Base-by-base conservation (phyloP, 2,329 filamentous ascomycete species). In the Neofusicoccum cordaticola region DNA sequence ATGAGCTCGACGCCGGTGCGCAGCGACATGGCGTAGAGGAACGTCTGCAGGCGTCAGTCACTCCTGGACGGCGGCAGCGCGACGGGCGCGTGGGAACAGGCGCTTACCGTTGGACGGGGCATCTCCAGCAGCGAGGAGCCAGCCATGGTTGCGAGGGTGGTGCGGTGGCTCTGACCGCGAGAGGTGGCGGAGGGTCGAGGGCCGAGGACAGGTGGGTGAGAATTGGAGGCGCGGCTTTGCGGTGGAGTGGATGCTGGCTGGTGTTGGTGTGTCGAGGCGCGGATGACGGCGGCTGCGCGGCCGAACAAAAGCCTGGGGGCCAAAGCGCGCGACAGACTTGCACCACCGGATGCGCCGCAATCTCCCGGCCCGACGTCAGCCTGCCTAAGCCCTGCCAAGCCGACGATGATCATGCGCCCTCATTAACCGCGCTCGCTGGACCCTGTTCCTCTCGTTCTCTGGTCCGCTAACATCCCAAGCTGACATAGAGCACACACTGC, bases 1-100 rank as follows among this genome's bases (percentile, higher is more conserved):
- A 97, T 92, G 72, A 97, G 85, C 71, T 95, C 92, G 52, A 91
- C 89, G 69, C 92, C 93, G 39, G 91, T 94, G 71, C 92, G 90
- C 63, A 97, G 87, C 74, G 90, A 91, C 82, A 97, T 90, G 73
- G 93, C 82, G 75, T 91, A 92, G 69, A 97, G 86, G 76, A 97
- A 94, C 52, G 87, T 89, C 93, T 97, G 75, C 47, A 56, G 39
- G 22, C 37, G 17, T 48, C 22, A 45, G 69, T 74, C 63, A 72
- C 67, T 66, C 35, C 66, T 53, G 19, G 56, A 58, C 31, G 66
- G 15, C 41, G 17, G 19, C 58, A 3, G 17, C 9, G 48, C 39
- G 48, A 48, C 51, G 48, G 63, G 63, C 45, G 66, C 22, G 45
- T 64, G 50, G 61, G 66, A 67, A 31, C 27, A 31, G 27, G 27